Evolutionary conservation across 2,329 filamentous ascomycete genomes (phyloP).

Genomic region (Colletotrichum incanum): DNA sequence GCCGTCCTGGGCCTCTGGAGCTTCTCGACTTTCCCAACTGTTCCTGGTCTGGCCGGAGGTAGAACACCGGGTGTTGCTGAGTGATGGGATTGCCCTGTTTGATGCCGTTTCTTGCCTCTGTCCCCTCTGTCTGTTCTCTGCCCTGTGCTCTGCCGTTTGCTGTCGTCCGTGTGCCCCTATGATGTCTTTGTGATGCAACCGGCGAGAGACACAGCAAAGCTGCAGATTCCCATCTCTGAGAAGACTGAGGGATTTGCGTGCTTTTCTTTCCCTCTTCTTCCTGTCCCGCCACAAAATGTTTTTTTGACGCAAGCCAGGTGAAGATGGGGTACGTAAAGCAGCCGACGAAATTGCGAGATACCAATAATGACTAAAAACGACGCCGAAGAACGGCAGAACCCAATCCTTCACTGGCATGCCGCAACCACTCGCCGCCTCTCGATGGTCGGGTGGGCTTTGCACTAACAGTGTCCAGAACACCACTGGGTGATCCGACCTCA

Average conservation of each 20-base stretch:
- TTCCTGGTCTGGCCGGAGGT: conserved; percentile 11
- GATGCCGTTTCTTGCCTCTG: conserved; percentile 1
- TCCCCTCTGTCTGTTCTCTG: conserved; percentile 7
- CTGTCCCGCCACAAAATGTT: neutral
- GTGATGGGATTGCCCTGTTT: neutral
- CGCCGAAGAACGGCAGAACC: neutral
- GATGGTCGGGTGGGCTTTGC: neutral
- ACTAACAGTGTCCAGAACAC: conserved; percentile 17
- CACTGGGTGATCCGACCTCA: conserved; percentile 9
- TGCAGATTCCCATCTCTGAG: conserved; percentile 2
- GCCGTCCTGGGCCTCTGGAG: neutral
- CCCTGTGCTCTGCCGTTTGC: conserved; percentile 15
- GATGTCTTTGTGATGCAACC: conserved; percentile 40
- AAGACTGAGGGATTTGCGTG: neutral
- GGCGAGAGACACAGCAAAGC: neutral
- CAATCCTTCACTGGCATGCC: neutral
- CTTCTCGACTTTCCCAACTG: neutral
- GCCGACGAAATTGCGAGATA: neutral
- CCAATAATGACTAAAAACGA: too few species aligned
- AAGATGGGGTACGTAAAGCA: conserved; percentile 4
- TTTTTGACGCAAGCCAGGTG: neutral
- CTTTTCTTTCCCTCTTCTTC: neutral
- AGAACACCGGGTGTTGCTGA: neutral
- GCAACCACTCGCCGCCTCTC: neutral
- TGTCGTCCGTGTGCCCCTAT: conserved; percentile 26